phyloP scores from a whole-genome alignment of 441 rosid genomes.

The Corymbia citriodora region DNA sequence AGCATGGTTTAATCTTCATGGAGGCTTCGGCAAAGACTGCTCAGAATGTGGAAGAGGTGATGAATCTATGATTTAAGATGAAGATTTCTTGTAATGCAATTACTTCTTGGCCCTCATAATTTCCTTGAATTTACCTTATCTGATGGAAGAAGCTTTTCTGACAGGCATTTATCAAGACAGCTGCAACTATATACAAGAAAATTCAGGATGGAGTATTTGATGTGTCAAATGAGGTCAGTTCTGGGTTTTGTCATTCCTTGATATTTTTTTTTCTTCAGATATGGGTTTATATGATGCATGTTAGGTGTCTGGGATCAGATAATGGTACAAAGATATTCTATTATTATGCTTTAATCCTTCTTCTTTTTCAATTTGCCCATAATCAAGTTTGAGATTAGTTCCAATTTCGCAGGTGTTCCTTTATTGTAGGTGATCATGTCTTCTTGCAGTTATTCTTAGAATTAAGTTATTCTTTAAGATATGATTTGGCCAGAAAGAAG shows the following conservation, averaged over 20 bases:
- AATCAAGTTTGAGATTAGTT: not conserved
- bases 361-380: not conserved
- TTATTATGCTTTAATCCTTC: not conserved
- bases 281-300: not conserved
- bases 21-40: conserved; percentile 99
- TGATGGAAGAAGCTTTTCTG: not conserved
- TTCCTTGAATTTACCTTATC: not conserved
- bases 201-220: conserved; percentile 98
- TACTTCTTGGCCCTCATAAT: not conserved
- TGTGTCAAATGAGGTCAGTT: conserved; percentile 72
- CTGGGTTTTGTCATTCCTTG: not conserved
- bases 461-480: not conserved
- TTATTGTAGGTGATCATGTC: not conserved
- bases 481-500: not conserved
- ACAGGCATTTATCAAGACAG: conserved; percentile 94
- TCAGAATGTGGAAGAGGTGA: conserved; percentile 96
- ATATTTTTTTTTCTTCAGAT: not conserved
- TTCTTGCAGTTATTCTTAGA: not conserved
- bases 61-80: not conserved
- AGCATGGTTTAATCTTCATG: conserved; percentile 95
- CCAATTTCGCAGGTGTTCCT: not conserved
- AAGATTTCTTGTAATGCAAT: not conserved
- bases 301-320: not conserved
- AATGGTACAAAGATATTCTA: not conserved
- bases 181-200: conserved; percentile 91